These are phyloP conservation scores for Phialophora tarda DNA, from an alignment of 2,329 filamentous ascomycete genomes.

Conservation along the genomic window DNA sequence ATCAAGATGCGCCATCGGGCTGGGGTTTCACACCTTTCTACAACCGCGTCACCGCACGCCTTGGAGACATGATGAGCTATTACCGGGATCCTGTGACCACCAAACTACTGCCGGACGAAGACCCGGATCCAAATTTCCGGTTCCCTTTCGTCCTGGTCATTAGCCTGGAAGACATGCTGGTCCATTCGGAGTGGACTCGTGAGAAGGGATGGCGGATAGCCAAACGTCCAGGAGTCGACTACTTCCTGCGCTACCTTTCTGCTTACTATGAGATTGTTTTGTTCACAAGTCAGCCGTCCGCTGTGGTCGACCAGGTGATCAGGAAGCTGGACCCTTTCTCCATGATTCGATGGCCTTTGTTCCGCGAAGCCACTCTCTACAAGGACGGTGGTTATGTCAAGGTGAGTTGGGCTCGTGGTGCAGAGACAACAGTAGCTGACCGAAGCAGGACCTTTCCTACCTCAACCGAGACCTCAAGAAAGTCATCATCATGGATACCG, in stretches of 20 bases:
- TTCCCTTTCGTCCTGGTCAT: constrained; percentile 92
- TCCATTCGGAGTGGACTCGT: constrained; percentile 92
- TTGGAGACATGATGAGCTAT: constrained; percentile 79
- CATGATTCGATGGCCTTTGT: constrained; percentile 93
- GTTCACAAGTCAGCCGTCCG: constrained; percentile 86
- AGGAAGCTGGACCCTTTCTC: constrained; percentile 94
- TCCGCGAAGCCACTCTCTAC: constrained; percentile 95
- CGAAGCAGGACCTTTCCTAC: constrained; percentile 83
- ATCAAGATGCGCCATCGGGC: constrained; percentile 77
- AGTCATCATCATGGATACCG: constrained; percentile 91
- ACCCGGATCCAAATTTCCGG: constrained; percentile 73
- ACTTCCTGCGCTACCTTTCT: constrained; percentile 94
- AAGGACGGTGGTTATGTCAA: constrained; percentile 96
- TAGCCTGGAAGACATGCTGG: constrained; percentile 88
- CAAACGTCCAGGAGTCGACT: constrained; percentile 93
- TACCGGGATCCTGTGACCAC: constrained; percentile 96
- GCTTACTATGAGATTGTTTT: constrained; percentile 98
- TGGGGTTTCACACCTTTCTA: constrained; percentile 80
- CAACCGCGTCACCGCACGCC: constrained; percentile 75
- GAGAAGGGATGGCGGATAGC: constrained; percentile 95
- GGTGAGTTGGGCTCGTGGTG: constrained; percentile 57
- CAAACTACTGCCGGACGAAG: constrained; percentile 76
- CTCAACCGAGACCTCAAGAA: constrained; percentile 95
- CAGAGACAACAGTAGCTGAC: constrained; percentile 37
- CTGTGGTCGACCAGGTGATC: constrained; percentile 83